These are phyloP conservation scores for Cryphonectria radicalis DNA, from an alignment of 2,329 filamentous ascomycete species.

Conservation along the genomic window DNA sequence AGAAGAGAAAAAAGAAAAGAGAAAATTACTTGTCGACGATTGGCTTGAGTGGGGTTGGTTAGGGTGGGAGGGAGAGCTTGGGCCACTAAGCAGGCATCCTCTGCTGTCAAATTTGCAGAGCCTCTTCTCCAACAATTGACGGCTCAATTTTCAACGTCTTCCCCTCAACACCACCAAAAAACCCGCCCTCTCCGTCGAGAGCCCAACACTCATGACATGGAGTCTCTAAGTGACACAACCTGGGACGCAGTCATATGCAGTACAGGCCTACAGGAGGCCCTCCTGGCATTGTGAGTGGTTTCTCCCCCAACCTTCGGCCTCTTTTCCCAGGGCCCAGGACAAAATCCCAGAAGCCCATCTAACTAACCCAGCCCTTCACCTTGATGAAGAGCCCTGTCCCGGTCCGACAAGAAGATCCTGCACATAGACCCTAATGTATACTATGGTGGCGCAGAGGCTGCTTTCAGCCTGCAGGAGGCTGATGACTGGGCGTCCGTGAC, in stretches of 20 bases:
- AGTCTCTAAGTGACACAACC: conserved; percentile 71
- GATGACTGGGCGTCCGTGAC: conserved; percentile 69
- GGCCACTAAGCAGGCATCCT: conserved; percentile 2
- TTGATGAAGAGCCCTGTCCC: conserved; percentile 79
- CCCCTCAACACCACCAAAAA: conserved; percentile 23
- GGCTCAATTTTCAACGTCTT: conserved; percentile 30
- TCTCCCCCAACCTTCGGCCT: not conserved
- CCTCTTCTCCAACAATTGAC: conserved; percentile 17
- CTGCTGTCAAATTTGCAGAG: conserved; percentile 21
- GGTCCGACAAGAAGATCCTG: conserved; percentile 87
- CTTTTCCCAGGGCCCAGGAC: conserved; percentile 32
- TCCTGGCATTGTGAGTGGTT: conserved; percentile 73
- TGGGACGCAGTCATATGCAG: conserved; percentile 84
- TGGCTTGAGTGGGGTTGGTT: conserved; percentile 9
- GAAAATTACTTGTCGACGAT: not conserved
- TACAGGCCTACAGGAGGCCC: conserved; percentile 77
- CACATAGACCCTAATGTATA: conserved; percentile 87
- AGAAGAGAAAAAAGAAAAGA: conserved; percentile 34
- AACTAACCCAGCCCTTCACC: conserved; percentile 68
- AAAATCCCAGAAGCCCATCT: conserved; percentile 53
- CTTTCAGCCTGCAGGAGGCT: conserved; percentile 80
- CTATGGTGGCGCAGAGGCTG: conserved; percentile 86
- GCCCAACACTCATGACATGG: conserved; percentile 55
- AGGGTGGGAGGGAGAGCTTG: conserved; percentile 23
- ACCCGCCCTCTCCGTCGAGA: not conserved